phyloP scores from a whole-genome alignment of 2,329 filamentous ascomycete species.

The Macroventuria anomochaeta region DNA sequence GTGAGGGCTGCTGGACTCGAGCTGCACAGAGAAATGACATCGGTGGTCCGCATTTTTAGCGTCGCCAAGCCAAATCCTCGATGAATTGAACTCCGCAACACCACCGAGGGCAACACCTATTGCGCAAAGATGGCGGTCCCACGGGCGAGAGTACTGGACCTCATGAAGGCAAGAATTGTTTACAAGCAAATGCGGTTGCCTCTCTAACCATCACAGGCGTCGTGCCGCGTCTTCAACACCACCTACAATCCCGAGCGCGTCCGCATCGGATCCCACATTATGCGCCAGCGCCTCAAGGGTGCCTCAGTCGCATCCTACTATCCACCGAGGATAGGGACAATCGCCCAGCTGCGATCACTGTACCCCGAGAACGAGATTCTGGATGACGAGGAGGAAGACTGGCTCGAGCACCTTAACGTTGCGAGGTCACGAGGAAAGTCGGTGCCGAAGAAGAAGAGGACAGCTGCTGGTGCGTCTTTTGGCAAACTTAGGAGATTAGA shows the following conservation, averaged over 20 bases:
- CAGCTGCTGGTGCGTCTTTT: constrained; percentile 53
- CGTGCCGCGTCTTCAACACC: constrained; percentile 90
- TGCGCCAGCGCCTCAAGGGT: constrained; percentile 87
- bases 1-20: not conserved
- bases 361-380: constrained; percentile 73
- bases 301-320: constrained; percentile 87
- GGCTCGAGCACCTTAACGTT: constrained; percentile 70
- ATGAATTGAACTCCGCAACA: constrained; percentile 23
- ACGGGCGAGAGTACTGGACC: constrained; percentile 64
- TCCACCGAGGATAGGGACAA: constrained; percentile 73
- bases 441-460: constrained; percentile 87
- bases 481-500: not conserved
- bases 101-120: constrained; percentile 10
- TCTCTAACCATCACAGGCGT: constrained; percentile 63
- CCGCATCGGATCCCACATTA: constrained; percentile 88
- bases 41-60: constrained; percentile 20
- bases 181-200: not conserved
- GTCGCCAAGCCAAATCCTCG: constrained; percentile 22
- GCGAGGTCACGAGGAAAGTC: constrained; percentile 74
- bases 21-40: constrained; percentile 3
- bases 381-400: constrained; percentile 79
- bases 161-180: constrained; percentile 72
- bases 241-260: constrained; percentile 85
- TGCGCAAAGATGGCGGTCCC: constrained; percentile 57
- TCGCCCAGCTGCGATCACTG: constrained; percentile 74